phyloP scores from a whole-genome alignment of 1,284 basidiomycete species.

The Wallemia mellicola region DNA sequence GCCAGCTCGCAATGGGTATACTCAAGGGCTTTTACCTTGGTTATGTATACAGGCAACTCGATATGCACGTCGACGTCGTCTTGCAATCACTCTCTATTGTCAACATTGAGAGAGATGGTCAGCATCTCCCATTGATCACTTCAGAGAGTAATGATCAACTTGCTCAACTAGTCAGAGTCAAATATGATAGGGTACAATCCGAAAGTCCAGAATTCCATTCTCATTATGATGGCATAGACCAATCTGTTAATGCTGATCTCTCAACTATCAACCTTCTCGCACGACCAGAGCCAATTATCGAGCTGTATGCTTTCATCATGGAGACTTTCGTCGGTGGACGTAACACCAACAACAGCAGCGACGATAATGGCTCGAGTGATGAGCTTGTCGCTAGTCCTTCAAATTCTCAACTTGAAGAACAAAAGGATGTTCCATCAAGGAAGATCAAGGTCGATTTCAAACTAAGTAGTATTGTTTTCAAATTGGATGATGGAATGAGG shows the following conservation, averaged over 20 bases:
- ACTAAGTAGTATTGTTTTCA: conserved; percentile 59
- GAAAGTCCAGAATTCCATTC: conserved; percentile 63
- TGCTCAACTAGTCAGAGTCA: conserved; percentile 51
- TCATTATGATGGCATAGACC: conserved; percentile 59
- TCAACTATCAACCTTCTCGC: conserved; percentile 78
- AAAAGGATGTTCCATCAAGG: no score
- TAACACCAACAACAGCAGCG: not conserved
- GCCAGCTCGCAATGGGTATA: conserved; percentile 42
- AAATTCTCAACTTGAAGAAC: not conserved
- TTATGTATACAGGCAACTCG: conserved; percentile 46
- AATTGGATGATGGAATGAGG: conserved; percentile 32
- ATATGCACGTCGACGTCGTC: conserved; percentile 62
- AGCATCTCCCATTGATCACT: conserved; percentile 39
- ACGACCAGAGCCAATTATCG: conserved; percentile 68
- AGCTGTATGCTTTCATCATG: conserved; percentile 93
- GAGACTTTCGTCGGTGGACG: conserved; percentile 43
- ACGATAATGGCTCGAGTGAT: not conserved
- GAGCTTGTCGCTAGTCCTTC: not conserved
- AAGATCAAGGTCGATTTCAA: conserved; percentile 63
- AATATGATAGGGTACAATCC: conserved; percentile 51
- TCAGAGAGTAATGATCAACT: conserved; percentile 22
- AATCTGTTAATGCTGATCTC: conserved; percentile 59
- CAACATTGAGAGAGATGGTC: conserved; percentile 28
- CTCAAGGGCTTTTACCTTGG: conserved; percentile 50
- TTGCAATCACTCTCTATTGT: conserved; percentile 41